phyloP scores from a whole-genome alignment of 176 grass and related monocot genomes.

The Rhipidocladum racemiflorum region DNA sequence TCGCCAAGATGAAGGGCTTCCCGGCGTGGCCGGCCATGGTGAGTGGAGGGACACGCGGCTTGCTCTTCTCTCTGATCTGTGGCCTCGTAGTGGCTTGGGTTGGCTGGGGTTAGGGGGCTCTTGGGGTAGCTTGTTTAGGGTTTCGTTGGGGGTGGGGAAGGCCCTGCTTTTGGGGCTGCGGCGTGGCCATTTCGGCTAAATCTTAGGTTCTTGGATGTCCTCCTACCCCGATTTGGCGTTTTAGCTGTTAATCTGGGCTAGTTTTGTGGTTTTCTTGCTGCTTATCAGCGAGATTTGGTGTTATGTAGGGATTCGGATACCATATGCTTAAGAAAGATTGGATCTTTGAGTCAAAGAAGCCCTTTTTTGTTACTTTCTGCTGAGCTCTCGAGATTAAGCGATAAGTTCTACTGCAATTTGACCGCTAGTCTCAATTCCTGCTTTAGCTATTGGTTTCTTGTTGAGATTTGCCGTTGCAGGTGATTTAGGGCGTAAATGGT shows the following conservation, averaged over 20 bases:
- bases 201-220: conserved; percentile 8
- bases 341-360: conserved; percentile 15
- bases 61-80: conserved; percentile 30
- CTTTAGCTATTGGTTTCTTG: conserved; percentile 3
- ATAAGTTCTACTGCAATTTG: conserved; percentile 5
- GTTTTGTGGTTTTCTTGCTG: neutral
- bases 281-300: neutral
- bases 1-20: conserved; percentile 99
- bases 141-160: neutral
- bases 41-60: neutral
- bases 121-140: conserved; percentile 21
- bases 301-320: neutral
- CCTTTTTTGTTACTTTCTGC: conserved; percentile 6
- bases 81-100: neutral
- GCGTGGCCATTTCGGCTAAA: neutral
- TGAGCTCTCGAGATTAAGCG: neutral
- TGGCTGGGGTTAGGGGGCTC: conserved; percentile 10
- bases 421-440: neutral
- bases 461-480: neutral
- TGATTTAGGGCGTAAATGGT: neutral
- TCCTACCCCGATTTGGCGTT: conserved; percentile 35
- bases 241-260: conserved; percentile 21
- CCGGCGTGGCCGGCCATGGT: conserved; percentile 96
- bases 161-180: neutral
- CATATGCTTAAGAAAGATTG: neutral